These are phyloP conservation scores for Elasticomyces elasticus DNA, from an alignment of 495 filamentous ascomycete species.

Conservation along the genomic window DNA sequence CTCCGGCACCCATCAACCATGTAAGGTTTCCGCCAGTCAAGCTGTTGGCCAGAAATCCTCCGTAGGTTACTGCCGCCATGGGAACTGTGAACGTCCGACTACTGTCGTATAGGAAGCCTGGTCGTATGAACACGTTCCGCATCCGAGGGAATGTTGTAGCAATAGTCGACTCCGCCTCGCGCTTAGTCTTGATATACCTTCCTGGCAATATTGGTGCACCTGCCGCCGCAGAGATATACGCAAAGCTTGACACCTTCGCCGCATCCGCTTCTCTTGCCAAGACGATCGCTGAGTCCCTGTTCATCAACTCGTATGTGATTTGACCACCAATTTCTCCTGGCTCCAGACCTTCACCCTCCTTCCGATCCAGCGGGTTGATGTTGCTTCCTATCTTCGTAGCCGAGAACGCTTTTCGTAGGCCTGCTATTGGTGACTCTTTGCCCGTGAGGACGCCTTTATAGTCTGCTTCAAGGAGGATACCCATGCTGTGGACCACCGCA, in stretches of 20 bases:
- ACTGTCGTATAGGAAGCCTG: constrained; percentile 82
- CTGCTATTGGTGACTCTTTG: constrained; percentile 61
- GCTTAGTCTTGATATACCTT: constrained; percentile 84
- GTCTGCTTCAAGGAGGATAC: constrained; percentile 94
- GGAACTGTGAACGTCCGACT: constrained; percentile 73
- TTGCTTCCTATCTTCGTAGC: constrained; percentile 47
- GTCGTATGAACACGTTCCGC: constrained; percentile 70
- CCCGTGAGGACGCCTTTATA: constrained; percentile 89
- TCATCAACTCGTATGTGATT: constrained; percentile 96
- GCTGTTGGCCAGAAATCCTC: constrained; percentile 49
- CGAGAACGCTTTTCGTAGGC: constrained; percentile 67
- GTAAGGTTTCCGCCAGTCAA: constrained; percentile 62
- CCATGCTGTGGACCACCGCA: constrained; percentile 85
- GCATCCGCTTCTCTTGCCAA: constrained; percentile 69
- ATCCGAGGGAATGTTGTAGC: constrained; percentile 58
- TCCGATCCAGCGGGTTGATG: constrained; percentile 54
- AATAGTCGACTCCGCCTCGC: constrained; percentile 79
- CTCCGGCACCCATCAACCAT: constrained; percentile 67
- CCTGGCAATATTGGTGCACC: constrained; percentile 72
- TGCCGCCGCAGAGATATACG: constrained; percentile 79
- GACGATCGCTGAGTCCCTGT: constrained; percentile 75
- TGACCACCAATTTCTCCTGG: constrained; percentile 60
- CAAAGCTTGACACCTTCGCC: constrained; percentile 57
- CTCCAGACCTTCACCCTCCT: constrained; percentile 47
- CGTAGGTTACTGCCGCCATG: constrained; percentile 60